Evolutionary conservation across 2,329 filamentous ascomycete genomes (phyloP).

Genomic region (Pseudocercospora fuligena): DNA sequence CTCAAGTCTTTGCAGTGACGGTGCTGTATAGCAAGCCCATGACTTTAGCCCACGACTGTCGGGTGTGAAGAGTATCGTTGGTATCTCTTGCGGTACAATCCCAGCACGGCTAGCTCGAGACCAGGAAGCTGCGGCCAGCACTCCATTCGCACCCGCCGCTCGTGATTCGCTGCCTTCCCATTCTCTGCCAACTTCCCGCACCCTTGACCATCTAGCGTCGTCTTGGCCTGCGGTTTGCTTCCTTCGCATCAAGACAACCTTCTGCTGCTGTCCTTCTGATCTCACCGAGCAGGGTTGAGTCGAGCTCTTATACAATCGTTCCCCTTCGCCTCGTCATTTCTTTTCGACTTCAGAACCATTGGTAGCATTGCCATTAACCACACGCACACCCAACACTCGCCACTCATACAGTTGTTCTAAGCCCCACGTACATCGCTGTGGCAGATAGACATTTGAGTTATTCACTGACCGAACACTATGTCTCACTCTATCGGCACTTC

Average conservation of each 20-base stretch:
- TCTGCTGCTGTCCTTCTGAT: neutral
- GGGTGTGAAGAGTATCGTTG: neutral
- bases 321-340: neutral
- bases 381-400: neutral
- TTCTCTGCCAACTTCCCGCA: conserved; percentile 11
- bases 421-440: conserved; percentile 1
- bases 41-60: neutral
- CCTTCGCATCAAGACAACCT: neutral
- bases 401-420: conserved; percentile 2
- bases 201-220: neutral
- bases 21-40: neutral
- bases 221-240: conserved; percentile 1
- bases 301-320: neutral
- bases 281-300: conserved; percentile 7
- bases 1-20: neutral
- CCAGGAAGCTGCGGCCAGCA: conserved; percentile 1
- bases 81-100: neutral
- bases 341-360: conserved; percentile 1
- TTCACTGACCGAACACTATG: conserved; percentile 14
- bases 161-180: conserved; percentile 10
- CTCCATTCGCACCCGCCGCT: neutral
- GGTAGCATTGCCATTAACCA: conserved; percentile 4
- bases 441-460: conserved; percentile 6
- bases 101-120: neutral
- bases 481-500: conserved; percentile 10